A percentile compares a stretch with the other conserved stretches of the same genome.
Conservation (phyloP, 1,139 yeast genomes). For the Saccharomycopsis crataegensis region DNA sequence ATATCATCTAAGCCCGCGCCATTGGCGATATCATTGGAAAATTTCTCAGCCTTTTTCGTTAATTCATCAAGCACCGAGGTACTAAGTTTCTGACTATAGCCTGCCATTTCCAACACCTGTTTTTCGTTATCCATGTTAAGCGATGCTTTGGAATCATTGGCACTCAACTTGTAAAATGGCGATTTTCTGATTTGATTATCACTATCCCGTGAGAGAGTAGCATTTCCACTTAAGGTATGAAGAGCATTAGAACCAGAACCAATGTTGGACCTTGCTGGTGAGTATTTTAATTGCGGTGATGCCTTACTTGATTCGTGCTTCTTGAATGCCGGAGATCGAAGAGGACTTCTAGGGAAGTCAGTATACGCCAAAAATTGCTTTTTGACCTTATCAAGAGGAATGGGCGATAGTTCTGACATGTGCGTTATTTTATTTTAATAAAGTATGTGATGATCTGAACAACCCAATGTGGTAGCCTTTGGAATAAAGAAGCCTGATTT, state of each 20-base stretch:
- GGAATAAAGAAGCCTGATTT: no score
- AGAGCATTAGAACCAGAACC: background rate
- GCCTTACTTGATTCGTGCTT: background rate
- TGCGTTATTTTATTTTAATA: background rate
- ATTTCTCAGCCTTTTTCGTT: slow-evolving; percentile 15
- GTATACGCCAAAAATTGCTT: slow-evolving; percentile 13
- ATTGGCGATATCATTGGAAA: slow-evolving; percentile 3
- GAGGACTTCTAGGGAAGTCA: background rate
- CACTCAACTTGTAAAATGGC: background rate
- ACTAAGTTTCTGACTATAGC: slow-evolving; percentile 20
- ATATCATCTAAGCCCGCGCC: background rate
- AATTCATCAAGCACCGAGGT: slow-evolving; percentile 18
- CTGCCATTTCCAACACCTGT: slow-evolving; percentile 15
- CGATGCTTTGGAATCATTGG: slow-evolving; percentile 8
- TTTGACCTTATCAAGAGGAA: slow-evolving; percentile 18
- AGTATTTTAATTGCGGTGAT: background rate
- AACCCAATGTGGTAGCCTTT: background rate
- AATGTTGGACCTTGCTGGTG: background rate
- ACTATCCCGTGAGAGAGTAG: background rate
- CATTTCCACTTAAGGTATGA: background rate
- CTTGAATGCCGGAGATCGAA: background rate
- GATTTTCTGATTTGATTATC: background rate
- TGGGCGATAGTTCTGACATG: slow-evolving; percentile 19
- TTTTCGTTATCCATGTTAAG: slow-evolving; percentile 14
- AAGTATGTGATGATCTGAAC: background rate